These are phyloP conservation scores for Hibiscus trionum DNA, from an alignment of 345 rosid genomes.

Conservation along the genomic window DNA sequence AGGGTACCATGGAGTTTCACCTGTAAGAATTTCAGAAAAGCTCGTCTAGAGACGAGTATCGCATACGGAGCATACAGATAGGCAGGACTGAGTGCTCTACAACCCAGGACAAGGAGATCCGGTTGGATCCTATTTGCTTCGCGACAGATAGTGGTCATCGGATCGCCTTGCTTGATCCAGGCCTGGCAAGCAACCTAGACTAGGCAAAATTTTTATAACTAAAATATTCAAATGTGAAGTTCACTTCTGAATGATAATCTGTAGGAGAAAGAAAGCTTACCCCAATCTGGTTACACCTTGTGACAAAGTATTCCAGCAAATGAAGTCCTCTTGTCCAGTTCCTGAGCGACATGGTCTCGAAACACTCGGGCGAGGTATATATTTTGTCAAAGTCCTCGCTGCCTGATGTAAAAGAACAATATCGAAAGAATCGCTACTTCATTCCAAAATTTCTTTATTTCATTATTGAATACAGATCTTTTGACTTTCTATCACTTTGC, in stretches of 20 bases:
- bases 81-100: constrained; percentile 89
- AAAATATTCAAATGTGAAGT: background rate
- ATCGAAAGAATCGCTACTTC: too few relatives aligned
- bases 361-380: constrained; percentile 83
- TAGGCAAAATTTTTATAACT: background rate
- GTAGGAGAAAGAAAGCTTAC: constrained; percentile 26
- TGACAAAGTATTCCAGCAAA: constrained; percentile 81
- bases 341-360: constrained; percentile 42
- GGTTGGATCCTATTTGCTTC: constrained; percentile 76
- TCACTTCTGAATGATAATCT: background rate
- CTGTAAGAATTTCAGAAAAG: background rate
- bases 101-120: constrained; percentile 78
- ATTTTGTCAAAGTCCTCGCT: constrained; percentile 78
- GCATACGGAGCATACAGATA: constrained; percentile 48
- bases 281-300: constrained; percentile 68
- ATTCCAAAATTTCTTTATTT: too few relatives aligned
- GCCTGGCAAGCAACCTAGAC: constrained; percentile 73
- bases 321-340: constrained; percentile 68
- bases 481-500: too few relatives aligned
- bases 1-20: too few relatives aligned
- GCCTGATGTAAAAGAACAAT: constrained; percentile 27
- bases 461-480: too few relatives aligned
- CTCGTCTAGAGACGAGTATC: background rate
- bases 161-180: constrained; percentile 87
- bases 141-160: constrained; percentile 72